Evolutionary conservation across 495 filamentous ascomycete genomes (phyloP), one percentile per base, ranked within the genome.

Genomic region (Penicilliopsis zonata): DNA sequence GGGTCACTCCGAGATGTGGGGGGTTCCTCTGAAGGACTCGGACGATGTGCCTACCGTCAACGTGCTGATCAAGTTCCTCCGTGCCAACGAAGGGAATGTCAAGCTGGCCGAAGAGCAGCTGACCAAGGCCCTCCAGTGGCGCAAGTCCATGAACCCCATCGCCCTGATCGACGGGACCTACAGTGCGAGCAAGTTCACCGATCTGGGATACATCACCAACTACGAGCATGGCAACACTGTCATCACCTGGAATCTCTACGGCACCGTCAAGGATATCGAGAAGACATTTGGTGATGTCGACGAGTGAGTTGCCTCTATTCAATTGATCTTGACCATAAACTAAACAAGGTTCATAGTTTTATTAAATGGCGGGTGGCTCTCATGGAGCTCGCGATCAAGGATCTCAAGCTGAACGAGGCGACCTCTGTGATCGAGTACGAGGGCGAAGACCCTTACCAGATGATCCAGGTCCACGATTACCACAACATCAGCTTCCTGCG

Each of bases 381-480:
- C 28, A 88, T 93, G 86, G 86, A 94, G 45, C 63, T 79, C 17
- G 76, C 79, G 4, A 58, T 94, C 19, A 57, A 72, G 28, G 71
- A 81, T 28, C 70, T 94, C 16, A 61, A 74, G 29, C 61, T 94
- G 34, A 36, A 59, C 9, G 61, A 69, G 10, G 80, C 80, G 13
- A 82, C 72, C 12, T 57, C 65, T 34, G 70, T 78, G 17, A 87
- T 93, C 41, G 78, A 81, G 1, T 79, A 83, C 38, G 70, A 75
- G 31, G 67, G 70, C 39, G 57, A 65, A 12, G 86, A 94, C 50
- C 82, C 81, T 2, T 90, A 94, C 57, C 77, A 85, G 59, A 82
- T 86, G 50, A 67, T 81, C 38, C 86, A 94, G 55, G 74, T 94
- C 4, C 86, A 94, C 61, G 86, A 94, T 60, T 94, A 92, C 65